Evolutionary conservation across 2,329 filamentous ascomycete genomes (phyloP).

Genomic region (Neonectria faginata): DNA sequence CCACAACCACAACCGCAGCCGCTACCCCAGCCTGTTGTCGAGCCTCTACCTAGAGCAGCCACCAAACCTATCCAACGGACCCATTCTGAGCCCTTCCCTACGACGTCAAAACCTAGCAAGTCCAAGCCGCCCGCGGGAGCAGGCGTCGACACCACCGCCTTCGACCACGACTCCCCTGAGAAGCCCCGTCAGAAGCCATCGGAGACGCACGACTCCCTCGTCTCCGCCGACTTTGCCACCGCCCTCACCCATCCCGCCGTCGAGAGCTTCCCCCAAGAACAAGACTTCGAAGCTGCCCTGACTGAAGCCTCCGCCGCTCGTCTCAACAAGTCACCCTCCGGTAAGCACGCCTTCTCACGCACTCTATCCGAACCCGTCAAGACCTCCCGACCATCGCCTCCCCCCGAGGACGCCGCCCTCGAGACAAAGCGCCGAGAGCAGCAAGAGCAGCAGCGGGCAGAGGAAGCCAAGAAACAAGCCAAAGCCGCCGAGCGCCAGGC

Average conservation of each 20-base stretch:
- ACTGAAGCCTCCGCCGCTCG: conserved; percentile 55
- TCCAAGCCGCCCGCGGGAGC: conserved; percentile 39
- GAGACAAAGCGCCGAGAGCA: conserved; percentile 26
- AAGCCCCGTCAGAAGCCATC: conserved; percentile 28
- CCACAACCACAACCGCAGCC: conserved; percentile 29
- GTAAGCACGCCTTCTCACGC: conserved; percentile 43
- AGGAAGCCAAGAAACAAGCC: conserved; percentile 45
- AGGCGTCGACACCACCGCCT: conserved; percentile 55
- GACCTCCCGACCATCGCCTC: conserved; percentile 1
- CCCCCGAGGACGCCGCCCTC: not conserved
- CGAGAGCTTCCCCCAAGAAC: conserved; percentile 42
- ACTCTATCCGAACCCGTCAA: conserved; percentile 56
- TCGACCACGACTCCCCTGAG: conserved; percentile 49
- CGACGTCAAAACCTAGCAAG: conserved; percentile 25
- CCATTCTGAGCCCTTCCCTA: conserved; percentile 35
- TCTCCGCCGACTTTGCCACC: conserved; percentile 56
- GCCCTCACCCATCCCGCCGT: conserved; percentile 43
- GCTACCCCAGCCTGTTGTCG: conserved; percentile 14
- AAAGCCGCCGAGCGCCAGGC: conserved; percentile 55
- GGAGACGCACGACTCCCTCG: conserved; percentile 40
- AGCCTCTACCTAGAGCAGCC: conserved; percentile 16
- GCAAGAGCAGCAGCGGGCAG: conserved; percentile 31
- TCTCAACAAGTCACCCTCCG: conserved; percentile 56
- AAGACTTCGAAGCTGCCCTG: conserved; percentile 51
- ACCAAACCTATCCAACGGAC: conserved; percentile 38